phyloP scores from a whole-genome alignment of 352 stramenopile species.

The Phytopythium helicoides region DNA sequence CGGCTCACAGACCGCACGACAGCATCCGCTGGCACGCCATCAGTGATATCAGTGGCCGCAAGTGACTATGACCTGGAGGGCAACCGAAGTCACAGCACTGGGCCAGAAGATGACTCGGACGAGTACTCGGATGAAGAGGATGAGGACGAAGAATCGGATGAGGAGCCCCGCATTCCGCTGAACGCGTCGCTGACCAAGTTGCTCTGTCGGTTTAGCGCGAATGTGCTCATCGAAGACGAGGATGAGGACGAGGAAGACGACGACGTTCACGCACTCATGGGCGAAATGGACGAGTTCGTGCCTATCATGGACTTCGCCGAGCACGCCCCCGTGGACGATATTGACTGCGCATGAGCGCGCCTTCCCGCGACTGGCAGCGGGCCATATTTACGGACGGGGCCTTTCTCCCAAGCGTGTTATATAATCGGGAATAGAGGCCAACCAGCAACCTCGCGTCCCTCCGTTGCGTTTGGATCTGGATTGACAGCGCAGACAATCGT shows the following conservation, averaged over 20 bases:
- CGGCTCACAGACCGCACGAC: background rate
- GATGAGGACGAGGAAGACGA: slow-evolving; percentile 45
- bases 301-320: slow-evolving; percentile 52
- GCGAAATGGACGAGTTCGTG: slow-evolving; percentile 37
- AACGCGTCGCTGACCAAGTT: slow-evolving; percentile 42
- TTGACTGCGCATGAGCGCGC: slow-evolving; percentile 32
- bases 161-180: slow-evolving; percentile 41
- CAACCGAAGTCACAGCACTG: background rate
- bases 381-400: background rate
- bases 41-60: background rate
- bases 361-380: background rate
- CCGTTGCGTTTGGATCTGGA: too few relatives aligned
- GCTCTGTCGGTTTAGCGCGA: slow-evolving; percentile 45
- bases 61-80: background rate
- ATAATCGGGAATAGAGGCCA: background rate
- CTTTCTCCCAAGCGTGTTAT: background rate
- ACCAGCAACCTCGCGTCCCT: background rate
- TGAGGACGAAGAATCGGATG: slow-evolving; percentile 23
- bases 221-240: slow-evolving; percentile 59
- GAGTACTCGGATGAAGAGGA: slow-evolving; percentile 32
- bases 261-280: background rate
- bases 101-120: slow-evolving; percentile 13
- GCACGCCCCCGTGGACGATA: slow-evolving; percentile 30
- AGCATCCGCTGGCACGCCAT: slow-evolving; percentile 10
- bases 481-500: too few relatives aligned